Evolutionary conservation across 331 rosid species (phyloP).

Genomic region (Arachis monticola): DNA sequence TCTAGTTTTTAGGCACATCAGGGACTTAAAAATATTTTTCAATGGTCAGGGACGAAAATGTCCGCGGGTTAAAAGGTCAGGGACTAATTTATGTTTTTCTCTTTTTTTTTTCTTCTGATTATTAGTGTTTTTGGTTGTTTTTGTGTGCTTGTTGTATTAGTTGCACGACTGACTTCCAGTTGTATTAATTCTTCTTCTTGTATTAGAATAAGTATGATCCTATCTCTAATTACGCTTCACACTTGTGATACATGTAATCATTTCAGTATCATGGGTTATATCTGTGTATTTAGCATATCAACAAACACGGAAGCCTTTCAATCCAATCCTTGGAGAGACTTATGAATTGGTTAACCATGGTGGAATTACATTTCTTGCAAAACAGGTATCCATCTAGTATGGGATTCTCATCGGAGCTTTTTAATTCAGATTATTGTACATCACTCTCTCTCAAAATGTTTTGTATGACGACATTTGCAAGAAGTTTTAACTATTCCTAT

Average conservation of each 20-base stretch:
- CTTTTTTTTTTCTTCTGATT: too few relatives aligned
- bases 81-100: too few relatives aligned
- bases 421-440: too few relatives aligned
- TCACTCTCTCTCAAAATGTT: too few relatives aligned
- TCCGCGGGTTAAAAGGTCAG: too few relatives aligned
- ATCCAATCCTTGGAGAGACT: constrained; percentile 97
- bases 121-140: too few relatives aligned
- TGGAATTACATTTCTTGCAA: constrained; percentile 77
- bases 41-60: too few relatives aligned
- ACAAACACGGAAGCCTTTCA: constrained; percentile 95
- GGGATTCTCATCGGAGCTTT: too few relatives aligned
- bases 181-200: constrained; percentile 15
- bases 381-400: constrained; percentile 65
- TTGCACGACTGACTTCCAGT: constrained; percentile 6
- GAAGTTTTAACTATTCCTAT: neutral
- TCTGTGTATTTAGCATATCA: constrained; percentile 88
- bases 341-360: constrained; percentile 79
- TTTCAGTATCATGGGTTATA: constrained; percentile 89
- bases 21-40: too few relatives aligned
- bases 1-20: too few relatives aligned
- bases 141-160: neutral
- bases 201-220: constrained; percentile 15
- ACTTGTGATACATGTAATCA: constrained; percentile 30
- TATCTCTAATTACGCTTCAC: constrained; percentile 18
- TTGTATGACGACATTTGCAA: too few relatives aligned